Evolutionary conservation across 306 rosid species (phyloP).

Genomic region (Abrus precatorius): DNA sequence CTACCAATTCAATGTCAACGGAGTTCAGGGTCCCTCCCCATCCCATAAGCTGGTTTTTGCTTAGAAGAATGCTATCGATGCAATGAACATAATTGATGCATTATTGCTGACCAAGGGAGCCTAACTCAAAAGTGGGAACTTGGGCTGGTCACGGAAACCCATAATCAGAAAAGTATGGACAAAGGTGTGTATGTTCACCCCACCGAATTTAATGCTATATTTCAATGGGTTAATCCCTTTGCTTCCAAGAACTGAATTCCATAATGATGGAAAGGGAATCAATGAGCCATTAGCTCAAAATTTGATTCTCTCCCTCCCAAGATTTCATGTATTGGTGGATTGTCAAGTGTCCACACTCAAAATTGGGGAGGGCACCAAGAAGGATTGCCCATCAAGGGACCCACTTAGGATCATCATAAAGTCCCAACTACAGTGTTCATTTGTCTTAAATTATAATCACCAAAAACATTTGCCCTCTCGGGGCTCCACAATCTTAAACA

Average conservation of each 20-base stretch:
- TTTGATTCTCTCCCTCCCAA: constrained; percentile 38
- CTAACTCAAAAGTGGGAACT: constrained; percentile 24
- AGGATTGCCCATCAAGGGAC: constrained; percentile 32
- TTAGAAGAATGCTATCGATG: constrained; percentile 25
- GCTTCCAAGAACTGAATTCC: constrained; percentile 45
- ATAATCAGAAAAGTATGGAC: constrained; percentile 41
- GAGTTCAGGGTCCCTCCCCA: constrained; percentile 41
- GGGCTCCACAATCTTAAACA: constrained; percentile 1
- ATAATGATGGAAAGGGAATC: constrained; percentile 31
- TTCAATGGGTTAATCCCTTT: constrained; percentile 24
- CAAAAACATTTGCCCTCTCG: not conserved
- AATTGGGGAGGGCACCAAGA: constrained; percentile 12
- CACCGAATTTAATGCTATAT: constrained; percentile 37
- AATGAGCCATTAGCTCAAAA: constrained; percentile 24
- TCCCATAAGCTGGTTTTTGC: constrained; percentile 31
- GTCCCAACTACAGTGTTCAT: not conserved
- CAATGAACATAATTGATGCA: constrained; percentile 44
- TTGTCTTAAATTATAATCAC: not conserved
- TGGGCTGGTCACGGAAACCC: constrained; percentile 40
- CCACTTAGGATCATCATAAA: constrained; percentile 42
- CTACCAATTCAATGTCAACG: constrained; percentile 43
- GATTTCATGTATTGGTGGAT: constrained; percentile 34
- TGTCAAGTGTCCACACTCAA: constrained; percentile 35
- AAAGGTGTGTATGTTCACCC: constrained; percentile 30
- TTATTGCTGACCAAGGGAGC: constrained; percentile 44